Base-by-base conservation (phyloP, 1,284 basidiomycete genomes). In the Trametes hirsuta region DNA sequence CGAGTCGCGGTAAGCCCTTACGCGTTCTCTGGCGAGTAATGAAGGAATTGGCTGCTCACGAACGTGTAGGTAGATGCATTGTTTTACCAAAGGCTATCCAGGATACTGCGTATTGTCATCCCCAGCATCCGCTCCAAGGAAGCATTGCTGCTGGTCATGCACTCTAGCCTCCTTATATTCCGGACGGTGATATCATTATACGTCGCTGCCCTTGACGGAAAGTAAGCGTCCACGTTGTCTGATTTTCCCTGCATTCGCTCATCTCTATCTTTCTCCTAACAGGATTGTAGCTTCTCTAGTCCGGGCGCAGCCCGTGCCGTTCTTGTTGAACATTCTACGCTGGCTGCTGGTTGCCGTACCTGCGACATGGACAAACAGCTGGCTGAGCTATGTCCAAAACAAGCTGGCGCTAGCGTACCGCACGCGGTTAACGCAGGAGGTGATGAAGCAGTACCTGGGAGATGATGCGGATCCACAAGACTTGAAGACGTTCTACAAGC, bases 341-440 rank as follows among this genome's bases (percentile, higher is more conserved):
- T 99, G 97, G 97, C 83, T 98, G 48, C 78, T 93, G 14, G 90
- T 98, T 39, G 96, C 96, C n/a, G 87, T 98, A 53, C 95, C 95
- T 0, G 94, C 95, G 1, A 98, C 96, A 30, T 97, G 95, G 84
- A 96, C 94, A 34, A 99, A 99, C 74, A 95, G 94, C 65, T 97
- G 95, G 93, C 84, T 98, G 50, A 91, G 89, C 66, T 98, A 94
- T 72, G 84, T 98, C 15, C 96, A 98, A 75, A 95, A 88, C 74
- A 97, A 97, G 75, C 84, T 99, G 12, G 91, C 94, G 0, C 88
- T 98, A 45, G 93, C 94, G 1, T 98, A 97, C 74, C 85, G 97
- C 18, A 94, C 94, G 0, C 84, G 95, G 62, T 79, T 98, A 40
- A 98, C 96, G 0, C 81, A 86, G 48, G 85, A 92, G 66, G 89